A percentile compares a stretch with the other conserved stretches of the same genome.
Evolutionary conservation across 139 green algal genomes (phyloP).

Genomic region (Yamagishiella unicocca): DNA sequence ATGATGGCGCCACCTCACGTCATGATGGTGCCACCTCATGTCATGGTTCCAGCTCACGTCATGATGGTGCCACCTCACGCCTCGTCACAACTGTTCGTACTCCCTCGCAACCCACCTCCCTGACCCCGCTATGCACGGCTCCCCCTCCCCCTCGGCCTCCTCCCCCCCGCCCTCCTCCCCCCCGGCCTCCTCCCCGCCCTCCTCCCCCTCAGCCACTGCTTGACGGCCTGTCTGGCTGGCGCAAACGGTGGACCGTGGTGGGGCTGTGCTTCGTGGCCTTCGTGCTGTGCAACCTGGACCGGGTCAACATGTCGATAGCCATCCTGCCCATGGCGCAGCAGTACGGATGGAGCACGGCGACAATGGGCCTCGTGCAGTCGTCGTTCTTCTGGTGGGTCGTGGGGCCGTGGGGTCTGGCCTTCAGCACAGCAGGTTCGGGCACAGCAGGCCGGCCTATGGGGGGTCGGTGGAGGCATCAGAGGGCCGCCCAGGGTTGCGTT

Average conservation of each 20-base stretch:
- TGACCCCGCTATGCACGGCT: too few species aligned
- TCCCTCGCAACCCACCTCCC: too few species aligned
- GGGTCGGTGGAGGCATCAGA: too few species aligned
- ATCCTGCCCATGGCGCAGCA: conserved; percentile 95
- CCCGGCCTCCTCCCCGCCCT: neutral
- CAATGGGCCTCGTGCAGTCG: conserved; percentile 95
- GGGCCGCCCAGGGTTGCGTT: too few species aligned
- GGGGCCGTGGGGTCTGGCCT: neutral
- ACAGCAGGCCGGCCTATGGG: too few species aligned
- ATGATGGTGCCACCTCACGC: too few species aligned
- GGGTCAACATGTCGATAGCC: conserved; percentile 97
- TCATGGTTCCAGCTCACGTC: too few species aligned
- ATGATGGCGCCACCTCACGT: too few species aligned
- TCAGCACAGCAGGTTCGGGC: neutral
- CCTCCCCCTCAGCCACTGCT: neutral
- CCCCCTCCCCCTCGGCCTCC: too few species aligned
- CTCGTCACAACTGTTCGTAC: too few species aligned
- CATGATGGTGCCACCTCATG: too few species aligned
- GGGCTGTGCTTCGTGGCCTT: conserved; percentile 94
- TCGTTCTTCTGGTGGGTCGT: conserved; percentile 97
- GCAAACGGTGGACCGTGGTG: conserved; percentile 87
- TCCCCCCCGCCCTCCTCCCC: too few species aligned
- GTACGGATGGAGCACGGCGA: conserved; percentile 88
- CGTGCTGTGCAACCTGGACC: conserved; percentile 93
- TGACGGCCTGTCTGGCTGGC: conserved; percentile 69